These are phyloP conservation scores for Saccharomycopsis olivae DNA, from an alignment of 805 yeast genomes.

Conservation along the genomic window DNA sequence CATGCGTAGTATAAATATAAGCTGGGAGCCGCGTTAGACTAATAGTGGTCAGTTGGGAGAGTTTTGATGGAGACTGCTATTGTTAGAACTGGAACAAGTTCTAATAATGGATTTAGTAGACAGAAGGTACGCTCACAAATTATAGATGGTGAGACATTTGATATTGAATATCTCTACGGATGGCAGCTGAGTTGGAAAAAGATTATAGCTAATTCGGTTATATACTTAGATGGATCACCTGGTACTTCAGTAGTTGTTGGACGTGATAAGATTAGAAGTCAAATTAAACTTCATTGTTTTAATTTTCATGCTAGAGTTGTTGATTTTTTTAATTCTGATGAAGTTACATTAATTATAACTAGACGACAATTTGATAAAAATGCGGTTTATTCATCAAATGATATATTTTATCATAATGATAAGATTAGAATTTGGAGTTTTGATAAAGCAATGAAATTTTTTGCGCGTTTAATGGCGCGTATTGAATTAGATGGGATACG, in stretches of 20 bases:
- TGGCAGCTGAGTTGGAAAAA: slow-evolving; percentile 62
- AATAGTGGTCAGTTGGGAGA: too few species aligned
- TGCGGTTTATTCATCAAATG: slow-evolving; percentile 36
- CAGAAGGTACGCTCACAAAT: too few species aligned
- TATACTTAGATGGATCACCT: slow-evolving; percentile 49
- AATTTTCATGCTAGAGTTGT: slow-evolving; percentile 46
- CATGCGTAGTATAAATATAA: too few species aligned
- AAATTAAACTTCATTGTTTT: slow-evolving; percentile 24
- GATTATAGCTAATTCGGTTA: slow-evolving; percentile 46
- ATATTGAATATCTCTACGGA: slow-evolving; percentile 3
- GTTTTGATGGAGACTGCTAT: too few species aligned
- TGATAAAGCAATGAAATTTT: slow-evolving; percentile 74
- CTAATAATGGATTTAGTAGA: too few species aligned
- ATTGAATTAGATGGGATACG: slow-evolving; percentile 1
- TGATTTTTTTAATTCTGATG: slow-evolving; percentile 44
- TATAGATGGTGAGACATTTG: background rate
- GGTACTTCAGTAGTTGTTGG: slow-evolving; percentile 17
- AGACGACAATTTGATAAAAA: slow-evolving; percentile 38
- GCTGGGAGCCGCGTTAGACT: too few species aligned
- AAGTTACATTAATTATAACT: slow-evolving; percentile 71
- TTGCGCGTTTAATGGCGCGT: slow-evolving; percentile 42
- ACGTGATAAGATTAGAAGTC: slow-evolving; percentile 23
- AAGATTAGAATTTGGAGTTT: slow-evolving; percentile 79
- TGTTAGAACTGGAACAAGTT: too few species aligned
- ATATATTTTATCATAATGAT: slow-evolving; percentile 46